Base-by-base conservation (phyloP, 805 yeast species). In the Candida berthetii region DNA sequence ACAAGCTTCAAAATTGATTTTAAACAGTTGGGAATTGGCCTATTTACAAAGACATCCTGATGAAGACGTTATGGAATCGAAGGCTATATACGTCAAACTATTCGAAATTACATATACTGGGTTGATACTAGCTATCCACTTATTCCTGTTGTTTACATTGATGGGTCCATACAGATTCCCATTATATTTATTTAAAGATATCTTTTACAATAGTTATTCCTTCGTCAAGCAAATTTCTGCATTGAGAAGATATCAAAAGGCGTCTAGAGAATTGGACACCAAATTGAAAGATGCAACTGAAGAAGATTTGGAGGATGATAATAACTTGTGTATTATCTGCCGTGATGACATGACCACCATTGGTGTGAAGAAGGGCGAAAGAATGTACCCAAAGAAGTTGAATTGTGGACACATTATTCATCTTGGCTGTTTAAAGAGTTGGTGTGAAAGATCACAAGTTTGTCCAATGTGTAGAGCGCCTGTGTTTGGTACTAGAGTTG, bases 361-460 rank as follows among this genome's bases (percentile, higher is more conserved):
- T 3, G 71, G 57, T 2, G 42, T 54, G 3, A 44, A 37, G 9
- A 60, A 44, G 52, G 66, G 52, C 52, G 65, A 65, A 42, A 68
- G 85, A 42, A 62, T 64, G 35, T 68, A 64, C 38, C 96, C 98
- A 4, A 88, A 87, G 60, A 83, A 74, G 54, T 68, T 93, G 38
- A 71, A 68, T 1, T 93, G 99, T 68, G 85, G 87, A 20, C 99
- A 93, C 61, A 82, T 87, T 37, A 70, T 91, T 43, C 99, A 93
- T 59, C 66, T 84, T 63, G 90, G 93, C 4, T 93, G 99, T 60
- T 71, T 93, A 47, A 85, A 87, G 54, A 82, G 85, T 49, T 93
- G 99, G 99, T 69, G 93, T 50, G 95, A 86, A 55, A 74, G 96
- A 48, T 87, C 96, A 0, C 91, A 83, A 50, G 76, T 78, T n/a